phyloP scores from a whole-genome alignment of 2,329 filamentous ascomycete species.

The Cladosporium sp. region DNA sequence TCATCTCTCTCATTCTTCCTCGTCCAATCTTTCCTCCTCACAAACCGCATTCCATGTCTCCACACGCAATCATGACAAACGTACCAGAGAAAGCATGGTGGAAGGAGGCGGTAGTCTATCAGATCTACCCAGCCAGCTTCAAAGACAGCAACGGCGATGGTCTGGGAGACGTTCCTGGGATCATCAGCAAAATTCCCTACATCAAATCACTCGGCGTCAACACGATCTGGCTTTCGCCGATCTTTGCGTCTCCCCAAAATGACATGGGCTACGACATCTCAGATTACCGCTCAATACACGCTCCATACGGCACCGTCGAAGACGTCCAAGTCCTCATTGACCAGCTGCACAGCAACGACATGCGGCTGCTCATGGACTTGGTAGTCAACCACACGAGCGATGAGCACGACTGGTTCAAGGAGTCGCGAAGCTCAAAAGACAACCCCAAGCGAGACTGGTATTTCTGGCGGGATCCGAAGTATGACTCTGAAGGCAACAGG shows the following conservation, averaged over 20 bases:
- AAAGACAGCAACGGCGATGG: conserved; percentile 52
- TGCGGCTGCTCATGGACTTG: conserved; percentile 67
- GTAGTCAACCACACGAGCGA: conserved; percentile 74
- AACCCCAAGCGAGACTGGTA: conserved; percentile 52
- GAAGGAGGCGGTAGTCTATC: conserved; percentile 41
- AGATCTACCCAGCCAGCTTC: conserved; percentile 43
- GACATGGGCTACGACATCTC: conserved; percentile 68
- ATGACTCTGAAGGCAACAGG: conserved; percentile 48
- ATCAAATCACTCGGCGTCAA: conserved; percentile 56
- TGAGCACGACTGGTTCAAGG: conserved; percentile 53
- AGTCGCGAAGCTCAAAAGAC: conserved; percentile 46
- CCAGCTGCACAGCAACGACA: conserved; percentile 55
- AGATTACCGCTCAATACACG: conserved; percentile 61
- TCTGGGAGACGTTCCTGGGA: conserved; percentile 57
- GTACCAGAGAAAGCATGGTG: conserved; percentile 32
- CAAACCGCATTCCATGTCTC: background rate
- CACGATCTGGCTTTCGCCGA: conserved; percentile 61
- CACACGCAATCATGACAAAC: conserved; percentile 4
- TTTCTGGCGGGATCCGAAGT: conserved; percentile 46
- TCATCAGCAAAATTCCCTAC: conserved; percentile 57
- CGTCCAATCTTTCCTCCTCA: background rate
- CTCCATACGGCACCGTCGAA: conserved; percentile 58
- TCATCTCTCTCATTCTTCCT: too few relatives aligned
- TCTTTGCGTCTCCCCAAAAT: conserved; percentile 54
- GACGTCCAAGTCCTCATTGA: conserved; percentile 59